Evolutionary conservation across 805 yeast genomes (phyloP).

Genomic region (Saccharomycopsis selenospora): DNA sequence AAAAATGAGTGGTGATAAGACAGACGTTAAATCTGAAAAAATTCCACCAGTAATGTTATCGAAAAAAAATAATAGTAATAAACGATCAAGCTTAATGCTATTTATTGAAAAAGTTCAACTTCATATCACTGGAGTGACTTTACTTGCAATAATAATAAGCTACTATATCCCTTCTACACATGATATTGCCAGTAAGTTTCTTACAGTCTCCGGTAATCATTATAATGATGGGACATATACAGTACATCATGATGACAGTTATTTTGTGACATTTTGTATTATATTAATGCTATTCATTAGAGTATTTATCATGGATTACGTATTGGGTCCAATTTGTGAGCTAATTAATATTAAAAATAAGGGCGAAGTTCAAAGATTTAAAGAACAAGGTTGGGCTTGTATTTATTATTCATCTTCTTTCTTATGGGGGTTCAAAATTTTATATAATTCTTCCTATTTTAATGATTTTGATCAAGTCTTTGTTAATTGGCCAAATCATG

Average conservation of each 20-base stretch:
- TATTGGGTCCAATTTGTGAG: conserved; percentile 51
- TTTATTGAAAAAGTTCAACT: background rate
- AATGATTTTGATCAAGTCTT: conserved; percentile 51
- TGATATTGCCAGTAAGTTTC: conserved; percentile 2
- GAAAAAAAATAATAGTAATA: too few species aligned
- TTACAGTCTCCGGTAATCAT: conserved; percentile 8
- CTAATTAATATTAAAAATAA: conserved; percentile 37
- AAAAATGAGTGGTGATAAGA: too few species aligned
- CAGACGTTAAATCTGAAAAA: too few species aligned
- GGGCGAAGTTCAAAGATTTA: conserved; percentile 59
- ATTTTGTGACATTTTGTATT: conserved; percentile 47
- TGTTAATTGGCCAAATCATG: conserved; percentile 63
- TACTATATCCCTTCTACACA: conserved; percentile 9
- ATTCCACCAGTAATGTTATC: too few species aligned
- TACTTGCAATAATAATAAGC: background rate
- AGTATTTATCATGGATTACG: conserved; percentile 49
- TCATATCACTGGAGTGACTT: background rate
- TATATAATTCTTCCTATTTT: conserved; percentile 52
- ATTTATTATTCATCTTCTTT: conserved; percentile 53
- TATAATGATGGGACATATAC: conserved; percentile 35
- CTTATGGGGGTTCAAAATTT: conserved; percentile 49
- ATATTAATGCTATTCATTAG: conserved; percentile 52
- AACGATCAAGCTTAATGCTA: too few species aligned
- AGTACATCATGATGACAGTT: conserved; percentile 49
- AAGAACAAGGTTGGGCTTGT: conserved; percentile 81